Evolutionary conservation across 345 rosid species (phyloP).

Genomic region (Aegle marmelos): DNA sequence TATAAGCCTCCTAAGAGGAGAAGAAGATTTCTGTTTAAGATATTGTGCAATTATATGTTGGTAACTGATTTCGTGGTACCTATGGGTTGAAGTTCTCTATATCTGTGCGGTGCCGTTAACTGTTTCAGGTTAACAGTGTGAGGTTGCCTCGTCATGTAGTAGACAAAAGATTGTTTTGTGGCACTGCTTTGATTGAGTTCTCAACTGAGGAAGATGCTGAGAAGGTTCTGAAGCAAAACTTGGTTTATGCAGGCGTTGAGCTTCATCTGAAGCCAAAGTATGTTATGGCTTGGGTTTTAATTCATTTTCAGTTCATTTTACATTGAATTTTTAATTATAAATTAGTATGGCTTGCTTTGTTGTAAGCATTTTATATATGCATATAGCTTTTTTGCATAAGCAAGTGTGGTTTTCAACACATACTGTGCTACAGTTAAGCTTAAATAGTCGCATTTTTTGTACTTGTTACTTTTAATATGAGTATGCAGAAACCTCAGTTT

Average conservation of each 20-base stretch:
- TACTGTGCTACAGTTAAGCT: neutral
- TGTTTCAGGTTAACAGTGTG: conserved; percentile 74
- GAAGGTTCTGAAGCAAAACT: conserved; percentile 47
- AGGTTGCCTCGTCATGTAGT: conserved; percentile 87
- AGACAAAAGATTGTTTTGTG: conserved; percentile 65
- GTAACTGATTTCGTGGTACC: neutral
- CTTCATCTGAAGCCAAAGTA: conserved; percentile 83
- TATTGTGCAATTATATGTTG: neutral
- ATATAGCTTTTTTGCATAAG: neutral
- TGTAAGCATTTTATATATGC: neutral
- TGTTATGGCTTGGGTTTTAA: conserved; percentile 18
- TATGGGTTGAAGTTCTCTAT: neutral
- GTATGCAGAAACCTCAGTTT: neutral
- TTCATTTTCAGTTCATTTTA: neutral
- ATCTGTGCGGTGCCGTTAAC: neutral
- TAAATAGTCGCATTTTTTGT: no score
- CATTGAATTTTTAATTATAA: neutral
- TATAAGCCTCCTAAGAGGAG: neutral
- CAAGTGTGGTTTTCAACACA: neutral
- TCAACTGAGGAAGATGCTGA: conserved; percentile 72
- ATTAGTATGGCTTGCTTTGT: neutral
- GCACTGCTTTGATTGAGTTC: conserved; percentile 86
- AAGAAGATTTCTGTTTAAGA: neutral
- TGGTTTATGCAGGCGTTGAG: conserved; percentile 66
- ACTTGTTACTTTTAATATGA: neutral